phyloP scores from a whole-genome alignment of 2,329 filamentous ascomycete genomes.

The Arthrobotrys pseudoclavata region DNA sequence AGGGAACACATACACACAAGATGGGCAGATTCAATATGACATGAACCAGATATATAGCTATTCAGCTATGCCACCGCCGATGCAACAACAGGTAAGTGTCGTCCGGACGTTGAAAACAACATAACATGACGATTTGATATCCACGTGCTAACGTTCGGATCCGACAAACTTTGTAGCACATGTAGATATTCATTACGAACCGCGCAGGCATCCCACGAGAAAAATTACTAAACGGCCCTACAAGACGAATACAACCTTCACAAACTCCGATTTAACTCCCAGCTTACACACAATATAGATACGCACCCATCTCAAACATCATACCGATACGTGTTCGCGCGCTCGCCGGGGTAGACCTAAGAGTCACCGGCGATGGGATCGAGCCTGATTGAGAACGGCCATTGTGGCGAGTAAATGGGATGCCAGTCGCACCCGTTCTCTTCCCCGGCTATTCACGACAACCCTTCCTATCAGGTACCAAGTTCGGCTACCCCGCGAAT shows the following conservation, averaged over 20 bases:
- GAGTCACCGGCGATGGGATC: conserved; percentile 21
- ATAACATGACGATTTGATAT: conserved; percentile 23
- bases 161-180: conserved; percentile 60
- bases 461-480: conserved; percentile 38
- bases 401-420: conserved; percentile 45
- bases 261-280: conserved; percentile 45
- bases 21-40: conserved; percentile 80
- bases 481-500: conserved; percentile 40
- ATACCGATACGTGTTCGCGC: conserved; percentile 32
- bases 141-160: conserved; percentile 53
- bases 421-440: conserved; percentile 37
- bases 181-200: conserved; percentile 49
- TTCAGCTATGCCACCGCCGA: conserved; percentile 83
- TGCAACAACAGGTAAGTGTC: conserved; percentile 67
- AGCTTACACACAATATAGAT: conserved; percentile 10
- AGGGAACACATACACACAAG: conserved; percentile 62
- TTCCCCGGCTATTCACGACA: conserved; percentile 51
- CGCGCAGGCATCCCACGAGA: conserved; percentile 45
- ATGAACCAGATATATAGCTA: conserved; percentile 90
- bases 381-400: conserved; percentile 22
- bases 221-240: conserved; percentile 22
- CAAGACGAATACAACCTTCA: neutral
- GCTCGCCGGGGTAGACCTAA: conserved; percentile 10
- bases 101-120: conserved; percentile 55
- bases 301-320: conserved; percentile 17